phyloP scores from a whole-genome alignment of 495 filamentous ascomycete genomes.

The Podospora pseudopauciseta region DNA sequence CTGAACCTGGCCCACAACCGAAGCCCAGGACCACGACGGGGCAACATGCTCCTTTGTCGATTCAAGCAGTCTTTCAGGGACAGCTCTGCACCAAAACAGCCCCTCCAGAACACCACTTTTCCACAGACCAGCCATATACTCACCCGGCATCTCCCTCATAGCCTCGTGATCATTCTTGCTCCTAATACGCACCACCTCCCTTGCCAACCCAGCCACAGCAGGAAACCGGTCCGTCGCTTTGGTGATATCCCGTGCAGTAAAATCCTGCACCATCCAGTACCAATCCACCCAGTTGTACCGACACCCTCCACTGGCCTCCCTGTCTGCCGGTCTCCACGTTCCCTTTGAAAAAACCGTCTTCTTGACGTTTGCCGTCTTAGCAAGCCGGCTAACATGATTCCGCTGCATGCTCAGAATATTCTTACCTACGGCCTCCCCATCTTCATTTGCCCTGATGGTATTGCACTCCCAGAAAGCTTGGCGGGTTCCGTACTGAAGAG shows the following conservation, averaged over 20 bases:
- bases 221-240: slow-evolving; percentile 33
- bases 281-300: slow-evolving; percentile 22
- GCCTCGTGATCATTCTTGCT: background rate
- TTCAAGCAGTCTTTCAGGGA: background rate
- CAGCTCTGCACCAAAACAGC: slow-evolving; percentile 25
- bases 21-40: slow-evolving; percentile 42
- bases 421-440: slow-evolving; percentile 20
- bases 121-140: slow-evolving; percentile 32
- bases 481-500: slow-evolving; percentile 24
- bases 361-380: background rate
- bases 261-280: slow-evolving; percentile 29
- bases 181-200: slow-evolving; percentile 13
- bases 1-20: slow-evolving; percentile 26
- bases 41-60: slow-evolving; percentile 20
- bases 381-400: background rate
- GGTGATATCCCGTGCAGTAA: slow-evolving; percentile 28
- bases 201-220: slow-evolving; percentile 35
- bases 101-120: slow-evolving; percentile 25
- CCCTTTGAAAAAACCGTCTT: background rate
- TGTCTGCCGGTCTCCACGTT: background rate
- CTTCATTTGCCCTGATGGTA: slow-evolving; percentile 18
- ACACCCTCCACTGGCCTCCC: background rate
- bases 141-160: background rate
- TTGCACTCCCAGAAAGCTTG: slow-evolving; percentile 36
- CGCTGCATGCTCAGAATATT: slow-evolving; percentile 6